Evolutionary conservation across 2,329 filamentous ascomycete species (phyloP).

Genomic region (Colletotrichum godetiae): DNA sequence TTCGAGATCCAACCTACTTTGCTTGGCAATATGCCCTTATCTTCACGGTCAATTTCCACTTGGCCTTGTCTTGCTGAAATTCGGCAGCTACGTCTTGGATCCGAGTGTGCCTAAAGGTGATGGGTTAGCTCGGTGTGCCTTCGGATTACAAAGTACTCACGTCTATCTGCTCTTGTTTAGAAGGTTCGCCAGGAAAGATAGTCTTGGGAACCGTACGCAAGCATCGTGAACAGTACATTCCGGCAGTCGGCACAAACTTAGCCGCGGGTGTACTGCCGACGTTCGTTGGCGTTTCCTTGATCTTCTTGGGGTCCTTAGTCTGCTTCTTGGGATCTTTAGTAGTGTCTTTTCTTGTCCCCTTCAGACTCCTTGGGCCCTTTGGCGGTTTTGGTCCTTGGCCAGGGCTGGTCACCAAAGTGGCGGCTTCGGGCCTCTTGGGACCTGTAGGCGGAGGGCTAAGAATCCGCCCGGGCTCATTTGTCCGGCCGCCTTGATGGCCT

Average conservation of each 20-base stretch:
- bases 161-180: constrained; percentile 24
- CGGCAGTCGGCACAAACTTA: constrained; percentile 40
- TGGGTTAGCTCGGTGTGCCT: background rate
- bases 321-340: background rate
- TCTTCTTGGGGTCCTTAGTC: background rate
- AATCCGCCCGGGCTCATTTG: background rate
- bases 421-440: background rate
- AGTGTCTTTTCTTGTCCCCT: background rate
- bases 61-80: constrained; percentile 10
- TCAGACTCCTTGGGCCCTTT: background rate
- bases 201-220: constrained; percentile 30
- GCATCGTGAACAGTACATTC: constrained; percentile 46
- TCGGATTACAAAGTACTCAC: background rate
- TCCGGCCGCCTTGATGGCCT: background rate
- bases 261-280: background rate
- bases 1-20: constrained; percentile 46
- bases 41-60: background rate
- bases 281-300: background rate
- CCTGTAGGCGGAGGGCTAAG: background rate
- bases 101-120: constrained; percentile 28
- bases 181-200: constrained; percentile 1
- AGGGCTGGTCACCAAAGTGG: background rate
- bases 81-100: constrained; percentile 31
- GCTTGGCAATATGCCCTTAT: constrained; percentile 42
- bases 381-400: background rate